Evolutionary conservation across 805 yeast genomes (phyloP), one percentile per base, ranked within the genome.

Genomic region (Monosporozyma servazzii): DNA sequence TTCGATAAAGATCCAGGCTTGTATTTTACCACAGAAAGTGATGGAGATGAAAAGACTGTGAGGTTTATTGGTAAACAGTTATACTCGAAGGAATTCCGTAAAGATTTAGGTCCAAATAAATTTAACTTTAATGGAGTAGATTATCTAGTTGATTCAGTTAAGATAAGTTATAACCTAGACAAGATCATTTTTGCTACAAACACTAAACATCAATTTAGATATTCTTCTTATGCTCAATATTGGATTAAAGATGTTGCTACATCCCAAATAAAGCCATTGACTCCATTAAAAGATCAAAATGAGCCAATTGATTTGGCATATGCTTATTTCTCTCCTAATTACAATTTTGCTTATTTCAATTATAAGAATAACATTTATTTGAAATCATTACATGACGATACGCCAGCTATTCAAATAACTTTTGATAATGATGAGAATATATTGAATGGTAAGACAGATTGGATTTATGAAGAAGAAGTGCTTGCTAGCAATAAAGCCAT

Each of bases 401-500:
- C 52, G 0, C 48, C 51, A 17, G 45, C 30, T 4, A 20, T 47
- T 6, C 61, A 60, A 43, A 50, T 69, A 2, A 68, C 73, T 0
- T n/a, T 51, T 4, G 84, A 79, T 61, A 90, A 89, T 0, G 68
- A 75, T 11, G 60, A 55, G 0, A 67, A 74, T 17, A 69, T 84
- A 3, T 73, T 76, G 54, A 82, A 86, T 57, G 95, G 88, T 5
- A 82, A 75, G 55, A 81, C 90, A 0, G 93, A 86, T 60, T 86
- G 95, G 93, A 82, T 86, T 1, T 86, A 86, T 64, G 95, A 86
- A 63, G 95, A 86, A 61, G 95, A 86, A 59, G 86, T 86, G 1
- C 66, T 81, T 11, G 75, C 75, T 0, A 58, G 69, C 15, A 90
- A 84, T 54, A 67, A 64, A 36, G 80, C 85, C 0, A 68, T 85